A percentile compares a stretch with the other conserved stretches of the same genome.
Conservation (phyloP, 2,329 filamentous ascomycete genomes). For the Aschersonia sp. region DNA sequence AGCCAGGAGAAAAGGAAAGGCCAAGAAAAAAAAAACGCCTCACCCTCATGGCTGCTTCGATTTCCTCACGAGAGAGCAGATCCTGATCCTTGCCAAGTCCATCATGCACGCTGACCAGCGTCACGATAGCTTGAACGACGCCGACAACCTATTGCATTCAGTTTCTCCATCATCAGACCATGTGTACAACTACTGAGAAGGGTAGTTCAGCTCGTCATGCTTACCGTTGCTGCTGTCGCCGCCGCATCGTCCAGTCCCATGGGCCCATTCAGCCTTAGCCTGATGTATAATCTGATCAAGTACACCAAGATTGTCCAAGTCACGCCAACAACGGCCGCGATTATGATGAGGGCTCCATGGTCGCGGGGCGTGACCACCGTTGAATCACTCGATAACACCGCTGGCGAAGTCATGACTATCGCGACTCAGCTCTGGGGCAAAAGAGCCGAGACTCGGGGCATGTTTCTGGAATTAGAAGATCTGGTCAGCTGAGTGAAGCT, state of each 20-base stretch:
- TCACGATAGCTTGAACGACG: constrained; percentile 3
- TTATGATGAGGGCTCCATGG: constrained; percentile 7
- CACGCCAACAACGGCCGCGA: constrained; percentile 5
- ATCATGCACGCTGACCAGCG: constrained; percentile 3
- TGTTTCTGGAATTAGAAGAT: neutral
- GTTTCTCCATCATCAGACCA: too few species aligned
- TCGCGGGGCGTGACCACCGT: constrained; percentile 5
- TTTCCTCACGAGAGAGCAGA: neutral
- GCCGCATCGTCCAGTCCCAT: constrained; percentile 6
- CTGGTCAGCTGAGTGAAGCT: neutral
- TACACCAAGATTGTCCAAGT: constrained; percentile 7
- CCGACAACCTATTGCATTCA: constrained; percentile 2
- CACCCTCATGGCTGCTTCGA: constrained; percentile 5
- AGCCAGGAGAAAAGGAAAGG: neutral
- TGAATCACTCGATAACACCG: neutral
- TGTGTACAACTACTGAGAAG: too few species aligned
- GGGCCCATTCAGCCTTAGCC: constrained; percentile 5
- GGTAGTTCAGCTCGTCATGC: neutral
- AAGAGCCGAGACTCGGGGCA: neutral
- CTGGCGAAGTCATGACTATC: neutral
- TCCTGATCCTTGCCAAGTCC: constrained; percentile 5
- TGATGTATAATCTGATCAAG: constrained; percentile 7
- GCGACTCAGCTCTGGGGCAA: neutral
- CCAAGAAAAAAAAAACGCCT: neutral
- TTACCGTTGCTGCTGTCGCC: constrained; percentile 6